Base-by-base conservation (phyloP, 2,329 filamentous ascomycete species). In the Cytospora paraplurivora region DNA sequence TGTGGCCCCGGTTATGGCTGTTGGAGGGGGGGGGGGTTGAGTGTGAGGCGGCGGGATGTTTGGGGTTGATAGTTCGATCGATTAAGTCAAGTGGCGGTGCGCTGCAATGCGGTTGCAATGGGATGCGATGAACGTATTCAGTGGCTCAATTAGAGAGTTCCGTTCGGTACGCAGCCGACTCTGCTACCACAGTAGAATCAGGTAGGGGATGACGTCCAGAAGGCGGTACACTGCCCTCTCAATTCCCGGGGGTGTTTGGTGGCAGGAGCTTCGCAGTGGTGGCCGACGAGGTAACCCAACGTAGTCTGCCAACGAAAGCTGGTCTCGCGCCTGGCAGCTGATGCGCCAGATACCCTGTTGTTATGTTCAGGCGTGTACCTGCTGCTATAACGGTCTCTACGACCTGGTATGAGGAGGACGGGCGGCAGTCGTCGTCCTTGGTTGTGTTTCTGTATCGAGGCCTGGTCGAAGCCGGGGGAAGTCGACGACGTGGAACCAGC, bases 241-340 rank as follows among this genome's bases (percentile, higher is more conserved):
- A 50, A 50, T 41, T 33, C n/a, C 12, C 12, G n/a, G 59, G 33
- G 53, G 51, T 50, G 51, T 35, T 27, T 54, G 51, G 47, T 55
- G 54, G 51, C 51, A 61, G 59, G 59, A 55, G 59, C 59, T 61
- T 59, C 61, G 37, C 56, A 56, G 56, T 38, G 41, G 50, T 44
- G 51, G 62, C 44, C 56, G 27, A 27, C n/a, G 38, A 63, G 62
- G 62, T 63, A 44, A 63, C 56, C 60, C 62, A 60, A 50, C 41
- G 34, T 52, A 50, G 12, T 15, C 41, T 56, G 63, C 59, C 63
- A 51, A 58, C 52, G 56, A 50, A 56, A 56, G 49, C 41, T 27
- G 49, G 62, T 44, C 49, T 58, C 37, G 59, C 53, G 59, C 63
- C 62, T 59, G 49, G 32, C 50, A 55, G 56, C 54, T 47, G 33